Evolutionary conservation across 163 green algal species (phyloP).

Genomic region (Coccomyxa subellipsoidea): DNA sequence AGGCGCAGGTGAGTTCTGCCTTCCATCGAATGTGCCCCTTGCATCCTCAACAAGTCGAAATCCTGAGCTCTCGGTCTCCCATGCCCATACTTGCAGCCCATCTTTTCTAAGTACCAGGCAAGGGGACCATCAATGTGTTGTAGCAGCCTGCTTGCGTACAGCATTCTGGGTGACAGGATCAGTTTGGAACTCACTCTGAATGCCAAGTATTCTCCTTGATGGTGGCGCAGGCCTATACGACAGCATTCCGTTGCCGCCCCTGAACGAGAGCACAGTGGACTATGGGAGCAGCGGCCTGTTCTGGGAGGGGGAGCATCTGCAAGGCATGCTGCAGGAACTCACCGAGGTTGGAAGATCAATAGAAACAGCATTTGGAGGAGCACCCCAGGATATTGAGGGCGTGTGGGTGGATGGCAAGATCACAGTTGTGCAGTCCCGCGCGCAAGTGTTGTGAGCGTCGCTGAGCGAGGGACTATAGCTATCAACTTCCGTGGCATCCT

Average conservation of each 20-base stretch:
- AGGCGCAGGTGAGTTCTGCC: constrained; percentile 55
- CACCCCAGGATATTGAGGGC: constrained; percentile 80
- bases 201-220: background rate
- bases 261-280: constrained; percentile 41
- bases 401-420: constrained; percentile 47
- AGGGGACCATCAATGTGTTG: too few relatives aligned
- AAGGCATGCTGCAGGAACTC: constrained; percentile 48
- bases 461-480: background rate
- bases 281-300: constrained; percentile 67
- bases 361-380: constrained; percentile 52
- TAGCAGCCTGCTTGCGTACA: too few relatives aligned
- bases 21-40: too few relatives aligned
- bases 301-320: constrained; percentile 52
- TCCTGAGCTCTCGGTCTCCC: too few relatives aligned
- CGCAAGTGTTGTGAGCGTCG: constrained; percentile 56
- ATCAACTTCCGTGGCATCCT: too few relatives aligned
- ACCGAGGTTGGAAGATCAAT: constrained; percentile 42
- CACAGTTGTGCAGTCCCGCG: constrained; percentile 77
- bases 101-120: too few relatives aligned
- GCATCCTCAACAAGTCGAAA: too few relatives aligned
- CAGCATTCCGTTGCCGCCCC: constrained; percentile 37
- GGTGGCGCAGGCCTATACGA: constrained; percentile 44
- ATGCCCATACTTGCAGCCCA: too few relatives aligned
- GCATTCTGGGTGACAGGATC: too few relatives aligned
- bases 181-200: too few relatives aligned